These are phyloP conservation scores for Fusarium irregulare DNA, from an alignment of 2,329 filamentous ascomycete species.

Conservation along the genomic window DNA sequence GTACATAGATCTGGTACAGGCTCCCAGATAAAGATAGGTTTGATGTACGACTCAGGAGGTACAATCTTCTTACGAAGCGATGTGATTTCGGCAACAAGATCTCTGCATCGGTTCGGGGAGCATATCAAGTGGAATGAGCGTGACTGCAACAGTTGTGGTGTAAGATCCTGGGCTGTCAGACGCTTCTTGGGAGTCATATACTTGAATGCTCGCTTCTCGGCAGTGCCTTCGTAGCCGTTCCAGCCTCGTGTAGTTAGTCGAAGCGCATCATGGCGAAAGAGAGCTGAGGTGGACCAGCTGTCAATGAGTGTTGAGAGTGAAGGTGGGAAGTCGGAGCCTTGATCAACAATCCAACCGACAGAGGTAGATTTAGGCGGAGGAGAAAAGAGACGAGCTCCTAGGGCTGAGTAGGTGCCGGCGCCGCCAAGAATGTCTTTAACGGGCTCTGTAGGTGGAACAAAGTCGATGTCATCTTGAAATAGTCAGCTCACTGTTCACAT, in stretches of 20 bases:
- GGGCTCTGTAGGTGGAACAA: slow-evolving; percentile 73
- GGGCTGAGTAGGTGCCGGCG: slow-evolving; percentile 84
- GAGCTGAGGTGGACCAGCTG: slow-evolving; percentile 79
- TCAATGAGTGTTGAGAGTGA: slow-evolving; percentile 72
- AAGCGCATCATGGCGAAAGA: slow-evolving; percentile 72
- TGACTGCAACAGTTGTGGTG: slow-evolving; percentile 72
- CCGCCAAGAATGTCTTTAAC: slow-evolving; percentile 86
- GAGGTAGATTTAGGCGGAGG: slow-evolving; percentile 72
- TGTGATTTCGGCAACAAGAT: slow-evolving; percentile 78
- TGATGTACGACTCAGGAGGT: slow-evolving; percentile 54
- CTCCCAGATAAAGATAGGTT: slow-evolving; percentile 91
- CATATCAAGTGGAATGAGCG: slow-evolving; percentile 91
- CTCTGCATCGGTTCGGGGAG: slow-evolving; percentile 79
- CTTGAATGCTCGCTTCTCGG: slow-evolving; percentile 79
- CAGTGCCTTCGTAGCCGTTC: slow-evolving; percentile 85
- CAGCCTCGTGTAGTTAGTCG: slow-evolving; percentile 88
- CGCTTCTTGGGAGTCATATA: slow-evolving; percentile 90
- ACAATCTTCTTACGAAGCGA: slow-evolving; percentile 61
- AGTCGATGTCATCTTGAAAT: slow-evolving; percentile 86
- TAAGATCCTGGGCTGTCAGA: slow-evolving; percentile 78
- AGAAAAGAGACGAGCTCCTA: slow-evolving; percentile 90
- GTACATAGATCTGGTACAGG: slow-evolving; percentile 90
- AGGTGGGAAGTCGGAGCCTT: slow-evolving; percentile 85
- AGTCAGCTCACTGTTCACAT: slow-evolving; percentile 16
- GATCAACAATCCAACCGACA: slow-evolving; percentile 92